Conservation (phyloP, 306 rosid species). For the Quercus aquifolioides region DNA sequence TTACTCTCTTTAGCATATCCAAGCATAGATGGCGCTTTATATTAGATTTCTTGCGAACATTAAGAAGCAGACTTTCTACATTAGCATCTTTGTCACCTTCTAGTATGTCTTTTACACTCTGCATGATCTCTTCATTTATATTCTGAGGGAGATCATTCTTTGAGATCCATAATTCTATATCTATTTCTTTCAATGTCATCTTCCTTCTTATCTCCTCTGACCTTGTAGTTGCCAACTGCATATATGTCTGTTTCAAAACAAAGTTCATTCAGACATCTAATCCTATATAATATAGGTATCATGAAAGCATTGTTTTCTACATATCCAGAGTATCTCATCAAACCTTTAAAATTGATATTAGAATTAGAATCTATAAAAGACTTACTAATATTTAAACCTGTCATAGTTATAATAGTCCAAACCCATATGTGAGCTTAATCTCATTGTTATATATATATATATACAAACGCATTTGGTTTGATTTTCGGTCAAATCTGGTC, state of each 20-base stretch:
- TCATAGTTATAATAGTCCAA: too few relatives aligned
- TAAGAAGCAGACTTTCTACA: constrained; percentile 57
- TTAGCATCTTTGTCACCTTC: constrained; percentile 88
- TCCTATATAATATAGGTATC: neutral
- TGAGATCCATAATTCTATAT: constrained; percentile 94
- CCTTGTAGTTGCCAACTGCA: constrained; percentile 78
- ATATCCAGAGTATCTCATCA: neutral
- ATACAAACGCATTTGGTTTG: neutral
- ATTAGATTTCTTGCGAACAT: constrained; percentile 81
- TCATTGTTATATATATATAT: neutral
- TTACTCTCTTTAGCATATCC: constrained; percentile 78
- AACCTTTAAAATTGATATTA: too few relatives aligned
- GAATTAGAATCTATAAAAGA: neutral
- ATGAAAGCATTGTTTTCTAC: too few relatives aligned
- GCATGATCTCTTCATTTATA: constrained; percentile 72
- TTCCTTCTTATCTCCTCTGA: constrained; percentile 71
- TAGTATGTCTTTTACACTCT: constrained; percentile 79
- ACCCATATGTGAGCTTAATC: too few relatives aligned
- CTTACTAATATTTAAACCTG: neutral
- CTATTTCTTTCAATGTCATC: constrained; percentile 62
- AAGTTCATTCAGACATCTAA: constrained; percentile 15
- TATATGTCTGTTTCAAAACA: constrained; percentile 61
- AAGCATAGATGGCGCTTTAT: constrained; percentile 88
- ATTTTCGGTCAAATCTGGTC: too few relatives aligned
- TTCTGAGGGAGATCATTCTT: constrained; percentile 75